phyloP scores from a whole-genome alignment of 2,329 filamentous ascomycete genomes.

The Colletotrichum eremochloae region DNA sequence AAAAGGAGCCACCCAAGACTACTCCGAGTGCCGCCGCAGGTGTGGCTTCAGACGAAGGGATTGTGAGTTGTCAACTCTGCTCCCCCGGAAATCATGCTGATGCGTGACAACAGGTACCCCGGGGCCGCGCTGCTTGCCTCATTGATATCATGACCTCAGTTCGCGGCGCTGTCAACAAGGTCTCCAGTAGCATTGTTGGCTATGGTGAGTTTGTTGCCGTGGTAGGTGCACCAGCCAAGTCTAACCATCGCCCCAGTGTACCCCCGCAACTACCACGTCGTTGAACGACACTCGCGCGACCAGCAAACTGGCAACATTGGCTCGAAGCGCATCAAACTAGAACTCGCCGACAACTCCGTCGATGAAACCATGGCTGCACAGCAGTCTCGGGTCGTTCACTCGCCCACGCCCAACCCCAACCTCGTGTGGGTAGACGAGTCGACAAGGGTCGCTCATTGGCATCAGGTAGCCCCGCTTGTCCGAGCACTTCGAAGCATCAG shows the following conservation, averaged over 20 bases:
- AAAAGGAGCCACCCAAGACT: slow-evolving; percentile 6
- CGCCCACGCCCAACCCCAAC: slow-evolving; percentile 7
- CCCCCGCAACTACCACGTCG: slow-evolving; percentile 19
- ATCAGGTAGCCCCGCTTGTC: slow-evolving; percentile 31
- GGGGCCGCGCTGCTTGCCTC: slow-evolving; percentile 25
- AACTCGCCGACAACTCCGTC: slow-evolving; percentile 1
- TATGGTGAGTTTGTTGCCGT: slow-evolving; percentile 25
- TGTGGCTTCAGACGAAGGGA: slow-evolving; percentile 9
- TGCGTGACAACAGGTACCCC: neutral
- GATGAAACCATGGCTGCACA: neutral
- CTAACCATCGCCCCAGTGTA: slow-evolving; percentile 28
- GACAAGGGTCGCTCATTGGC: slow-evolving; percentile 35
- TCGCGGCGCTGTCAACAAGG: slow-evolving; percentile 36
- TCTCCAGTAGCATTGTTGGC: slow-evolving; percentile 38
- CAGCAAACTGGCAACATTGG: slow-evolving; percentile 13
- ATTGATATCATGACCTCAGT: slow-evolving; percentile 41
- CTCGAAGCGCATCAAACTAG: slow-evolving; percentile 35
- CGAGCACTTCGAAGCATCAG: slow-evolving; percentile 21
- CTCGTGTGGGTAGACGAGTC: slow-evolving; percentile 39
- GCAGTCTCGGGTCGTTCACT: neutral
- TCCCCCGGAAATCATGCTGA: neutral
- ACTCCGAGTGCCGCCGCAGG: neutral
- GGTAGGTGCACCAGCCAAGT: neutral
- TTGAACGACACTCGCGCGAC: slow-evolving; percentile 26
- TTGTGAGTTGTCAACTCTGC: slow-evolving; percentile 6